These are phyloP conservation scores for Oryza australiensis DNA, from an alignment of 176 grass and related monocot genomes.

Conservation along the genomic window DNA sequence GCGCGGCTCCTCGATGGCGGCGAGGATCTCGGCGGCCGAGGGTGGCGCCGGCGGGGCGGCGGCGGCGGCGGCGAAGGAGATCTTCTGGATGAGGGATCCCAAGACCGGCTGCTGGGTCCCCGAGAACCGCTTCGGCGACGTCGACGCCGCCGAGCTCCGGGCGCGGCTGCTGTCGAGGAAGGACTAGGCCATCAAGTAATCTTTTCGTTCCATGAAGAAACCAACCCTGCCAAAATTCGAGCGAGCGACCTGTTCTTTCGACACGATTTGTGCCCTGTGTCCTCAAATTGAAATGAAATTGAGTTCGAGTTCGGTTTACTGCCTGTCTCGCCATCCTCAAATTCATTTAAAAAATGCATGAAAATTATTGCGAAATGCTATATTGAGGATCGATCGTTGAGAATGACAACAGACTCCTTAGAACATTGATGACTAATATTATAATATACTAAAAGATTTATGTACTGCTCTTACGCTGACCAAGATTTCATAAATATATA, in stretches of 20 bases:
- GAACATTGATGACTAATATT: no score
- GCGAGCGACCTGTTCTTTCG: not conserved
- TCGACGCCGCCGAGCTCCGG: constrained; percentile 54
- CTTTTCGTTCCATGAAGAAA: not conserved
- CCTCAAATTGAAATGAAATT: not conserved
- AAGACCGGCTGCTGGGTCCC: constrained; percentile 56
- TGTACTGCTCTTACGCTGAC: no score
- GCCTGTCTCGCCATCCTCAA: not conserved
- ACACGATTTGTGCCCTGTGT: not conserved
- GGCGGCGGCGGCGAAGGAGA: not conserved
- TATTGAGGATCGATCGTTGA: no score
- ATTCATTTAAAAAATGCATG: not conserved
- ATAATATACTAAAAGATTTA: no score
- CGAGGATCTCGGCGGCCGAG: not conserved
- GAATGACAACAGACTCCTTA: no score
- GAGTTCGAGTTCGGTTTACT: not conserved
- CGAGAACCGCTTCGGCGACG: constrained; percentile 48
- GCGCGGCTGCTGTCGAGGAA: constrained; percentile 37
- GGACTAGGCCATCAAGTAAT: constrained; percentile 1
- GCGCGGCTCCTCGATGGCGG: not conserved
- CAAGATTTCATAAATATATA: not conserved
- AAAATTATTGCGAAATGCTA: not conserved
- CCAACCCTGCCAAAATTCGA: not conserved
- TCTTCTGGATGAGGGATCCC: constrained; percentile 67
- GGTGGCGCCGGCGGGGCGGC: not conserved